A percentile compares a stretch with the other conserved stretches of the same genome.
Conservation (phyloP, 1,284 basidiomycete genomes). For the Veloporphyrellus conicus region DNA sequence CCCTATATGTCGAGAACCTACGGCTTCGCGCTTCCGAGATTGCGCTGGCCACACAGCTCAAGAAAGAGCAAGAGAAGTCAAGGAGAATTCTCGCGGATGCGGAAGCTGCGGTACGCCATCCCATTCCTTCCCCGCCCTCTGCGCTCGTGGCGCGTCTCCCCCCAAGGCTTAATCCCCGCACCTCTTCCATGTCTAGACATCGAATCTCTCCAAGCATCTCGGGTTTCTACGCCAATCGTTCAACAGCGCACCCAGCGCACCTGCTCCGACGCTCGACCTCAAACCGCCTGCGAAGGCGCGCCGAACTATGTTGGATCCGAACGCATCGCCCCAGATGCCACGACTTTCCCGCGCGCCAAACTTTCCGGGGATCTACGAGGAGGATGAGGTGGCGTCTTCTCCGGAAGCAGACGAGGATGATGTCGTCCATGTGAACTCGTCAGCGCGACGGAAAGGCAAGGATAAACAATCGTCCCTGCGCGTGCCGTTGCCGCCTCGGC, state of each 20-base stretch:
- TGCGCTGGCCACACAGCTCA: constrained; percentile 66
- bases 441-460: constrained; percentile 37
- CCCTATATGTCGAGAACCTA: constrained; percentile 74
- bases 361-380: constrained; percentile 63
- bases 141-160: not conserved
- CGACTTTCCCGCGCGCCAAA: constrained; percentile 64
- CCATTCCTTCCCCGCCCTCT: not conserved
- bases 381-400: constrained; percentile 51
- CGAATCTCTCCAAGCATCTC: constrained; percentile 61
- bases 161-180: not conserved
- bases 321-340: constrained; percentile 46
- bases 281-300: constrained; percentile 48
- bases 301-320: constrained; percentile 40
- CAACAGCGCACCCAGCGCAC: constrained; percentile 37
- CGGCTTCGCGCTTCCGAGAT: constrained; percentile 75
- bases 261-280: constrained; percentile 38
- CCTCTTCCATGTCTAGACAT: constrained; percentile 40
- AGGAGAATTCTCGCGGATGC: constrained; percentile 64
- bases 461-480: constrained; percentile 40
- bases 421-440: constrained; percentile 33
- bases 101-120: constrained; percentile 61
- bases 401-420: constrained; percentile 43
- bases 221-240: constrained; percentile 59
- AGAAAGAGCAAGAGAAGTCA: constrained; percentile 72
- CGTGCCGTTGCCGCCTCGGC: constrained; percentile 44